Evolutionary conservation across 805 yeast genomes (phyloP), one percentile per base, ranked within the genome.

Genomic region (Yamadazyma laniorum): DNA sequence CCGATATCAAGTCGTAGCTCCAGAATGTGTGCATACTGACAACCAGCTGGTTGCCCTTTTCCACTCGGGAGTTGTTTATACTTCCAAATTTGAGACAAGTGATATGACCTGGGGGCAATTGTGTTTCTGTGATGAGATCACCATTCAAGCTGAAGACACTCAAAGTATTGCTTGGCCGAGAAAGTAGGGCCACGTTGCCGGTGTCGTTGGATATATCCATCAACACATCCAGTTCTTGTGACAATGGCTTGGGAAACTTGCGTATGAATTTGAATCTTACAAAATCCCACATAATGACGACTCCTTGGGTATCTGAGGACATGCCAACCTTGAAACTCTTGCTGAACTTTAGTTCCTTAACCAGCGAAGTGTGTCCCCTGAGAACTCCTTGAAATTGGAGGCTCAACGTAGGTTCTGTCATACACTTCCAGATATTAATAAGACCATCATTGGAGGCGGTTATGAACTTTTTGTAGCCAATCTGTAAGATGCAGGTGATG

Each of bases 241-340:
- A n/a, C 32, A 22, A 12, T 2, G 25, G 52, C 13, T 18, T 25
- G 5, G 11, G 15, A 5, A 67, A 44, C 32, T 52, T 52, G 39
- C 85, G 58, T 3, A 84, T 71, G 29, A 72, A 68, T 35, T 70
- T 70, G 35, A 65, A 67, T 21, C 80, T 54, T 2, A 79, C 69
- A 27, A 79, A 47, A 49, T 86, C 87, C 91, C 95, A 86, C 3
- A 80, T 45, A 14, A 70, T 69, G 2, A 79, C 75, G 2, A 56
- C 55, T 1, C 95, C 91, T 6, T 55, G 61, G 0, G 38, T 48
- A 52, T 83, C 88, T 17, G 77, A 55, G 43, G 82, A 74, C 9
- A 82, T 43, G 7, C 82, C 63, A 3, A 73, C 55, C 37, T 81
- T 79, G 51, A 69, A 82, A 29, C 77, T 73, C 6, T 70, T 61